Evolutionary conservation across 1,139 yeast genomes (phyloP).

Genomic region (Hyphopichia pseudoburtonii): DNA sequence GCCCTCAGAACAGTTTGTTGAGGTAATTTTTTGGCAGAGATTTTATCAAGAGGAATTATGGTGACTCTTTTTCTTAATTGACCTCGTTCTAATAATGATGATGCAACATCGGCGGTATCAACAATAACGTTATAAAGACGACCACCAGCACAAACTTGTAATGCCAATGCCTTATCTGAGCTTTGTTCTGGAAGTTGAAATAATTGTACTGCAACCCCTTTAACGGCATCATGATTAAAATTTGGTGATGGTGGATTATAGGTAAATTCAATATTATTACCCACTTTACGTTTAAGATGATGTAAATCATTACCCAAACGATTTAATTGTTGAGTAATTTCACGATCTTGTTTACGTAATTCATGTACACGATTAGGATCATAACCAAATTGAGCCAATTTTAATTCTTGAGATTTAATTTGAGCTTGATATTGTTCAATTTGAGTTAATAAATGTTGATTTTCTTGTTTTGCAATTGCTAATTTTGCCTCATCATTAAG

Average conservation of each 20-base stretch:
- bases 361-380: slow-evolving; percentile 48
- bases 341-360: slow-evolving; percentile 45
- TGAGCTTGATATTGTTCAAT: slow-evolving; percentile 44
- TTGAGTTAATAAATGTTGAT: slow-evolving; percentile 39
- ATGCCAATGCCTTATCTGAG: slow-evolving; percentile 69
- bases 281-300: slow-evolving; percentile 59
- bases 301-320: slow-evolving; percentile 54
- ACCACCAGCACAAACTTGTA: slow-evolving; percentile 95
- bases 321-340: slow-evolving; percentile 24
- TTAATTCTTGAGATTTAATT: slow-evolving; percentile 38
- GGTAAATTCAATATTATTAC: slow-evolving; percentile 74
- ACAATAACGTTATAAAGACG: slow-evolving; percentile 88
- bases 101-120: slow-evolving; percentile 80
- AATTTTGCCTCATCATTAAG: slow-evolving; percentile 53
- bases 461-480: slow-evolving; percentile 54
- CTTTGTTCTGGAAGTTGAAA: slow-evolving; percentile 64
- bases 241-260: slow-evolving; percentile 64
- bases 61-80: slow-evolving; percentile 81
- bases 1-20: slow-evolving; percentile 54
- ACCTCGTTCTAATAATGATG: slow-evolving; percentile 78
- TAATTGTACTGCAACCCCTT: slow-evolving; percentile 88
- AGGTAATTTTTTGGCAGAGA: slow-evolving; percentile 56
- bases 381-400: slow-evolving; percentile 59
- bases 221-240: slow-evolving; percentile 64
- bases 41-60: slow-evolving; percentile 87